A percentile compares a stretch with the other conserved stretches of the same genome.
Evolutionary conservation across 768 basidiomycete species (phyloP).

Genomic region (Daedalea quercina): DNA sequence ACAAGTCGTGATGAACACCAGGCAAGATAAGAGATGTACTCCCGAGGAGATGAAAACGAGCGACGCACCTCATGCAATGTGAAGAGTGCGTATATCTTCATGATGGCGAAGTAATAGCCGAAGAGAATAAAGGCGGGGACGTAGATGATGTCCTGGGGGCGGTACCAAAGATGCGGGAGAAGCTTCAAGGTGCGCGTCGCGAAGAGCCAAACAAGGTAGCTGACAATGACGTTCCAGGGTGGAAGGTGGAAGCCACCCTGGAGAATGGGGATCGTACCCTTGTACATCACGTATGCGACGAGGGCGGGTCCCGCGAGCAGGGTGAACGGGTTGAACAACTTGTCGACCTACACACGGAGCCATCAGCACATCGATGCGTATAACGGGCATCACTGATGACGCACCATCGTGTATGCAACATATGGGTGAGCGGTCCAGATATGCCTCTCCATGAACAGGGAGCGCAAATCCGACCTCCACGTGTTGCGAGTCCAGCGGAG

Average conservation of each 20-base stretch:
- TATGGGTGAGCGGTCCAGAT: slow-evolving; percentile 87
- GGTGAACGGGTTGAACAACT: slow-evolving; percentile 81
- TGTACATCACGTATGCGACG: slow-evolving; percentile 70
- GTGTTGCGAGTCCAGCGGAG: slow-evolving; percentile 92
- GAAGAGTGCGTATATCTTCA: slow-evolving; percentile 89
- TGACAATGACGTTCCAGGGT: slow-evolving; percentile 73
- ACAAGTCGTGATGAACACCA: neutral
- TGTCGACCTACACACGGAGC: slow-evolving; percentile 48
- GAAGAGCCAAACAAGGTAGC: slow-evolving; percentile 64
- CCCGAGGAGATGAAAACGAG: neutral
- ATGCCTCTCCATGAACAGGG: slow-evolving; percentile 81
- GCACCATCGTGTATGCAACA: slow-evolving; percentile 82
- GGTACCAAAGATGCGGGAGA: slow-evolving; percentile 50
- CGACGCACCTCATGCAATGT: slow-evolving; percentile 80
- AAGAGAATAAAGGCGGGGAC: slow-evolving; percentile 69
- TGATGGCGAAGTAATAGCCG: slow-evolving; percentile 91
- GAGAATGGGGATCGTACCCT: slow-evolving; percentile 61
- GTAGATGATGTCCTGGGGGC: slow-evolving; percentile 52
- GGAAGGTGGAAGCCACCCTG: slow-evolving; percentile 77
- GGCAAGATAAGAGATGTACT: too few species aligned
- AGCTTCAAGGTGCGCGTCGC: slow-evolving; percentile 74
- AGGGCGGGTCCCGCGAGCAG: slow-evolving; percentile 79
- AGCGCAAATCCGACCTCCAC: slow-evolving; percentile 85
- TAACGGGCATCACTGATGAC: neutral
- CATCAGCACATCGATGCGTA: neutral